These are phyloP conservation scores for Polychaeton citri DNA, from an alignment of 2,329 filamentous ascomycete genomes.

Conservation along the genomic window DNA sequence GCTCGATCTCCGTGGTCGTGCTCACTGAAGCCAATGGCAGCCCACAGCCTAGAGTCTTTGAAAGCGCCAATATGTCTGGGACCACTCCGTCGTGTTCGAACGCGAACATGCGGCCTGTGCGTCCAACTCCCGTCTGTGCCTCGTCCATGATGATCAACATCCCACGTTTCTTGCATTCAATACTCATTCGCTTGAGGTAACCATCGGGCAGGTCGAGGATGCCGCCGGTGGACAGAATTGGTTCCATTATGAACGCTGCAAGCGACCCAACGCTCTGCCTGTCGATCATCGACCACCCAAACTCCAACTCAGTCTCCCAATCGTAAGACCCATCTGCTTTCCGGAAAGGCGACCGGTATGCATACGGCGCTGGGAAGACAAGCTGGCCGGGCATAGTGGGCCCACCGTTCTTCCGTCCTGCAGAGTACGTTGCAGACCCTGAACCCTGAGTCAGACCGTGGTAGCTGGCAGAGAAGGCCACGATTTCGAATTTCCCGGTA, in stretches of 20 bases:
- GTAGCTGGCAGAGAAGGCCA: constrained; percentile 45
- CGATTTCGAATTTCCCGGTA: constrained; percentile 53
- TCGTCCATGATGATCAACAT: constrained; percentile 27
- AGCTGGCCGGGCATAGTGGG: constrained; percentile 43
- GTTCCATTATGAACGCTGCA: constrained; percentile 50
- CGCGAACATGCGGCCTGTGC: constrained; percentile 19
- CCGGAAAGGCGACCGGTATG: constrained; percentile 46
- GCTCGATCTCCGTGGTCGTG: constrained; percentile 10
- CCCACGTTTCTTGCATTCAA: constrained; percentile 16
- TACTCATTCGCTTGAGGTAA: constrained; percentile 3
- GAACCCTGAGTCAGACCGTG: constrained; percentile 48
- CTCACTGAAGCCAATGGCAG: constrained; percentile 11
- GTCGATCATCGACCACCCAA: constrained; percentile 49
- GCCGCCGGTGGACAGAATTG: constrained; percentile 45
- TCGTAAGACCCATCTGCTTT: constrained; percentile 44
- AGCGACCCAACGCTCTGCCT: constrained; percentile 46
- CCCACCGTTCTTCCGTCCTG: constrained; percentile 36
- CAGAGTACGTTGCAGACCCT: constrained; percentile 39
- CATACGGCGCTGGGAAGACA: constrained; percentile 45
- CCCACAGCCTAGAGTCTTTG: constrained; percentile 14
- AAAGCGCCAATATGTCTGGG: constrained; percentile 32
- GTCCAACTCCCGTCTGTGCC: constrained; percentile 23
- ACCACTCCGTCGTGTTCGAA: constrained; percentile 17
- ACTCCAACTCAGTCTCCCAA: constrained; percentile 52
- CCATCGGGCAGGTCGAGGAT: constrained; percentile 6